phyloP scores from a whole-genome alignment of 495 filamentous ascomycete species.

The Aspergillus leporis region DNA sequence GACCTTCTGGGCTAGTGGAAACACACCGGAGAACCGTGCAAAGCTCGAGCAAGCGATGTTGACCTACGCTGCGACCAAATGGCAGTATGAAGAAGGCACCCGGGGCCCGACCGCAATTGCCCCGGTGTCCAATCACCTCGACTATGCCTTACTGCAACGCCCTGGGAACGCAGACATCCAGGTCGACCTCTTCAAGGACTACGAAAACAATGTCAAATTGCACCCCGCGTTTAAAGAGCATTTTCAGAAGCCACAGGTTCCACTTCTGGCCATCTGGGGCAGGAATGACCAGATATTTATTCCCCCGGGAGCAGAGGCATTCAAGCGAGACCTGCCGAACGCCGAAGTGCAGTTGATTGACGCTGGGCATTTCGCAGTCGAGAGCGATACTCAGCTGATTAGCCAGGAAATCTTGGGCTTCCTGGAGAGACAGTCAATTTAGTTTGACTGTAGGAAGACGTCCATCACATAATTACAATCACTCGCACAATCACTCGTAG shows the following conservation, averaged over 20 bases:
- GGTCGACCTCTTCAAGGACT: slow-evolving; percentile 59
- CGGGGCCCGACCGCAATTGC: slow-evolving; percentile 35
- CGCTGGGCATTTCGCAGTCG: slow-evolving; percentile 63
- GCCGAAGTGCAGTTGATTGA: slow-evolving; percentile 56
- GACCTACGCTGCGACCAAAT: slow-evolving; percentile 48
- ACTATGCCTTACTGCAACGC: slow-evolving; percentile 50
- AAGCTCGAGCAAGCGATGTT: slow-evolving; percentile 40
- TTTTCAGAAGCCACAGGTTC: slow-evolving; percentile 53
- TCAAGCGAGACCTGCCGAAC: slow-evolving; percentile 52
- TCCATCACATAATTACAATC: too few species aligned
- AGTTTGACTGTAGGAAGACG: too few species aligned
- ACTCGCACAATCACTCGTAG: too few species aligned
- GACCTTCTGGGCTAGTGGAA: slow-evolving; percentile 49
- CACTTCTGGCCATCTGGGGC: slow-evolving; percentile 62
- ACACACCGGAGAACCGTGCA: slow-evolving; percentile 33
- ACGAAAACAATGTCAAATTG: slow-evolving; percentile 52
- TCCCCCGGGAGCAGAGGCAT: slow-evolving; percentile 59
- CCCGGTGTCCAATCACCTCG: slow-evolving; percentile 53
- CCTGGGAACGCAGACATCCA: slow-evolving; percentile 57
- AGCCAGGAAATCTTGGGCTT: slow-evolving; percentile 49
- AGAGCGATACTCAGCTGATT: slow-evolving; percentile 53
- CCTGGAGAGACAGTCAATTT: slow-evolving; percentile 31
- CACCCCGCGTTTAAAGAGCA: slow-evolving; percentile 64
- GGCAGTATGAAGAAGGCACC: slow-evolving; percentile 56
- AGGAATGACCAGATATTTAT: slow-evolving; percentile 61